These are phyloP conservation scores for Exidia glandulosa DNA, from an alignment of 768 basidiomycete species.

Conservation along the genomic window DNA sequence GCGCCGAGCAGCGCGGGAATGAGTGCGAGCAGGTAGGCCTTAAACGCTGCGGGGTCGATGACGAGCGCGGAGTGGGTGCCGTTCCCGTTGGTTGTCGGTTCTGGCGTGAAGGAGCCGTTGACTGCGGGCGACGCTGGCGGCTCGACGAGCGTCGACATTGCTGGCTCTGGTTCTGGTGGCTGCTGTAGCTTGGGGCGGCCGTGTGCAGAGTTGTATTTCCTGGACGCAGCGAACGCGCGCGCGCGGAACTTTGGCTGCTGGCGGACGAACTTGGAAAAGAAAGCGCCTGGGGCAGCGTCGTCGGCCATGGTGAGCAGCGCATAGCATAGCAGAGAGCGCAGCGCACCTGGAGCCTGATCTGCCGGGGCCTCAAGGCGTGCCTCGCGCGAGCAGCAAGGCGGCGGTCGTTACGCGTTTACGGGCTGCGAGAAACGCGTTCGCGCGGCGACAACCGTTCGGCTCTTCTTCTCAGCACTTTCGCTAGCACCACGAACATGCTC, in stretches of 20 bases:
- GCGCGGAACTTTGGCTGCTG: not conserved
- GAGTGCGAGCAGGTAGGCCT: constrained; percentile 55
- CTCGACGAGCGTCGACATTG: not conserved
- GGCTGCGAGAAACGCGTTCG: not conserved
- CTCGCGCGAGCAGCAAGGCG: not conserved
- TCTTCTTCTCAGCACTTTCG: no score
- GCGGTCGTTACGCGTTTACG: not conserved
- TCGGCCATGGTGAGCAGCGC: not conserved
- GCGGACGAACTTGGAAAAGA: no score
- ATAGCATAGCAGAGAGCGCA: not conserved
- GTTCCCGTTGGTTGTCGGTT: not conserved
- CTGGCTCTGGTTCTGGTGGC: not conserved
- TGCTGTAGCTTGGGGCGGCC: not conserved
- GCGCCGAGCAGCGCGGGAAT: constrained; percentile 81
- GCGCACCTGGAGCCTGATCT: not conserved
- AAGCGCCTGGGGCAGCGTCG: not conserved
- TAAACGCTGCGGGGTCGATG: constrained; percentile 59
- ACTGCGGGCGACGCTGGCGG: not conserved
- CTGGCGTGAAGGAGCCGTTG: not conserved
- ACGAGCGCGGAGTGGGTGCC: not conserved
- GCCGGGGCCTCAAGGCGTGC: not conserved
- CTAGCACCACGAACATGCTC: no score
- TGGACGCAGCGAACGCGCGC: not conserved
- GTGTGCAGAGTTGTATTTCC: not conserved
- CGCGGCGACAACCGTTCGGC: not conserved